Conservation (phyloP, 805 yeast species). For the Priceomyces carsonii region DNA sequence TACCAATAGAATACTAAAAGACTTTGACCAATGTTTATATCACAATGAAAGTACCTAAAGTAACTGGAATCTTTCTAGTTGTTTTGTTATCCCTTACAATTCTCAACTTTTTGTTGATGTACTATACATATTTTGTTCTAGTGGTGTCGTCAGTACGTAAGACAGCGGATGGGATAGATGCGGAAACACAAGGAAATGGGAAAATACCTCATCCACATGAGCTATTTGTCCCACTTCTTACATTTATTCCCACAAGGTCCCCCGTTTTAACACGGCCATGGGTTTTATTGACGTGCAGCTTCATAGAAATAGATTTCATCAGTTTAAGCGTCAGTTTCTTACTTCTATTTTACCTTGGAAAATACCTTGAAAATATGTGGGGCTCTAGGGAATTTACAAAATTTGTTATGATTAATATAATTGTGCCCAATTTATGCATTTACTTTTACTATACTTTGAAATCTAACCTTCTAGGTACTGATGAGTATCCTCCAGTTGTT, state of each 20-base stretch:
- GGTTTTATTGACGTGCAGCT: slow-evolving; percentile 48
- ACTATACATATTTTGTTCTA: slow-evolving; percentile 38
- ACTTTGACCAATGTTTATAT: slow-evolving; percentile 1
- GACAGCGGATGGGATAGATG: slow-evolving; percentile 19
- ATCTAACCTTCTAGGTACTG: slow-evolving; percentile 13
- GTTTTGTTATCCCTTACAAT: slow-evolving; percentile 30
- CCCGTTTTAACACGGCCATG: slow-evolving; percentile 46
- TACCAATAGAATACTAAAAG: no score
- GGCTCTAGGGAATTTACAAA: slow-evolving; percentile 51
- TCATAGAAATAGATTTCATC: slow-evolving; percentile 46
- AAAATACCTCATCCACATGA: slow-evolving; percentile 46
- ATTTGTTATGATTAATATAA: slow-evolving; percentile 42
- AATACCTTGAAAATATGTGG: slow-evolving; percentile 69
- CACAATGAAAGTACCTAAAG: slow-evolving; percentile 34
- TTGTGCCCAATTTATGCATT: slow-evolving; percentile 35
- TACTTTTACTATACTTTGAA: slow-evolving; percentile 24
- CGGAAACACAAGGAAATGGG: slow-evolving; percentile 32
- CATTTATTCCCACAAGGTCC: slow-evolving; percentile 48
- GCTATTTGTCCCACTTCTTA: slow-evolving; percentile 49
- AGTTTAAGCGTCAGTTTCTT: slow-evolving; percentile 37
- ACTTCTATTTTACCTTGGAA: slow-evolving; percentile 53
- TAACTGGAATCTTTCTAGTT: slow-evolving; percentile 34
- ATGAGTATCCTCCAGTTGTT: slow-evolving; percentile 42
- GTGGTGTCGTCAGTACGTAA: slow-evolving; percentile 30
- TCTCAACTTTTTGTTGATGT: slow-evolving; percentile 34